These are phyloP conservation scores for Colletotrichum spaethianum DNA, from an alignment of 2,329 filamentous ascomycete genomes.

Conservation along the genomic window DNA sequence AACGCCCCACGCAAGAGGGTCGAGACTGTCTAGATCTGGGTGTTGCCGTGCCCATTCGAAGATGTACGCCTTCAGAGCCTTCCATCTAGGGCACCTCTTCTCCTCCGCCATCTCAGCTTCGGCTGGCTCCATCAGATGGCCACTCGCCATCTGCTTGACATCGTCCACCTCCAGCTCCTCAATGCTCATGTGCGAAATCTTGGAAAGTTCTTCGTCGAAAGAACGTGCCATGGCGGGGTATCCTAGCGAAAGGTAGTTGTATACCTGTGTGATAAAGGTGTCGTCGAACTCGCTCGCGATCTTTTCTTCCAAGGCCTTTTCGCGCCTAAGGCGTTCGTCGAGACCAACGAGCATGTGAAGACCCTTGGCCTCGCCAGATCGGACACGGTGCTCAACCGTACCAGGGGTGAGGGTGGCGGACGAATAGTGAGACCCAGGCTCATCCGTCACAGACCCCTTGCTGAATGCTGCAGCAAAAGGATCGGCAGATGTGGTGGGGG, in stretches of 20 bases:
- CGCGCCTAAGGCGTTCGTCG: conserved; percentile 64
- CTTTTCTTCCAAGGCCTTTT: conserved; percentile 66
- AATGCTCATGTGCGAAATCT: conserved; percentile 80
- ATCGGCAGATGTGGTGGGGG: conserved; percentile 58
- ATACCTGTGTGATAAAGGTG: conserved; percentile 92
- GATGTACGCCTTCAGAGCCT: conserved; percentile 86
- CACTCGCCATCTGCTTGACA: conserved; percentile 71
- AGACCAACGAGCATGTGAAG: conserved; percentile 66
- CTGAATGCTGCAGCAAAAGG: conserved; percentile 60
- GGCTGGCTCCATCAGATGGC: conserved; percentile 78
- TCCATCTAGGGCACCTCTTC: conserved; percentile 80
- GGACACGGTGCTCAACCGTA: conserved; percentile 47
- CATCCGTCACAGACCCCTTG: conserved; percentile 55
- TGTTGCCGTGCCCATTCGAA: conserved; percentile 92
- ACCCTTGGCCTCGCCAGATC: conserved; percentile 56
- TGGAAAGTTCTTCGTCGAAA: conserved; percentile 88
- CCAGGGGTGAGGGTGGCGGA: conserved; percentile 43
- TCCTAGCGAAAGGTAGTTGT: conserved; percentile 94
- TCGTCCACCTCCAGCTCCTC: conserved; percentile 82
- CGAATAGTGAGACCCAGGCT: conserved; percentile 52
- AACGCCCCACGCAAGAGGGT: conserved; percentile 77
- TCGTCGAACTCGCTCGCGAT: conserved; percentile 81
- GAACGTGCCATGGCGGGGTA: conserved; percentile 88
- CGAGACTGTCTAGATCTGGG: conserved; percentile 76
- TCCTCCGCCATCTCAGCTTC: conserved; percentile 59